Evolutionary conservation across 345 rosid genomes (phyloP), one percentile per base, ranked within the genome.

Genomic region (Hibiscus mutabilis): DNA sequence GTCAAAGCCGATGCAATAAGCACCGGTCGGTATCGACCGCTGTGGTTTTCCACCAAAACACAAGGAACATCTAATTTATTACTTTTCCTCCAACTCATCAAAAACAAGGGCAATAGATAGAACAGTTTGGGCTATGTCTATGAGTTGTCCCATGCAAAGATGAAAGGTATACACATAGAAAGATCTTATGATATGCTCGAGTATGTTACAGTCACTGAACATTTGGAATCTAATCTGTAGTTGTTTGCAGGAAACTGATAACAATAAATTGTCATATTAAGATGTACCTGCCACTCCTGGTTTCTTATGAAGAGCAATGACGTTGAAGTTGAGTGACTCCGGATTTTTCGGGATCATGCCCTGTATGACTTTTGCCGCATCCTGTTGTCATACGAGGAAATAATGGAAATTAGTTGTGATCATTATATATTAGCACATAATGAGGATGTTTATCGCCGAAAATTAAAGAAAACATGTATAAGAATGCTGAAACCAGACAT

Each of bases 281-380:
- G 8, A 24, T 70, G 64, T 31, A 74, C 37, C 78, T 59, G 76
- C 60, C 24, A 73, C 8, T 59, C 75, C 64, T n/a, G 71, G 57
- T 61, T 78, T 87, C 77, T 81, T 89, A 0, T 87, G 82, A 70
- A 95, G 59, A 16, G 96, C 89, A 67, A 92, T 95, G 35, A 89
- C 96, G 65, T 90, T 92, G 81, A 95, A 92, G 85, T 87, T 92
- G 71, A 78, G 87, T 0, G 97, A 92, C 3, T 75, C 82, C 0
- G 97, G 97, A 72, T 90, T 95, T 83, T 90, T 86, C 86, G 82
- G 79, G 59, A 95, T 92, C 85, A 90, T 90, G 66, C 81, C 77
- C 80, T 62, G 69, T 52, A 95, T 89, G 75, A 92, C 91, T 78
- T 83, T 87, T 11, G 89, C 85, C 0, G 96, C 89, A 70, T 90